These are phyloP conservation scores for Penicillium rolfsii DNA, from an alignment of 2,329 filamentous ascomycete genomes.

Conservation along the genomic window DNA sequence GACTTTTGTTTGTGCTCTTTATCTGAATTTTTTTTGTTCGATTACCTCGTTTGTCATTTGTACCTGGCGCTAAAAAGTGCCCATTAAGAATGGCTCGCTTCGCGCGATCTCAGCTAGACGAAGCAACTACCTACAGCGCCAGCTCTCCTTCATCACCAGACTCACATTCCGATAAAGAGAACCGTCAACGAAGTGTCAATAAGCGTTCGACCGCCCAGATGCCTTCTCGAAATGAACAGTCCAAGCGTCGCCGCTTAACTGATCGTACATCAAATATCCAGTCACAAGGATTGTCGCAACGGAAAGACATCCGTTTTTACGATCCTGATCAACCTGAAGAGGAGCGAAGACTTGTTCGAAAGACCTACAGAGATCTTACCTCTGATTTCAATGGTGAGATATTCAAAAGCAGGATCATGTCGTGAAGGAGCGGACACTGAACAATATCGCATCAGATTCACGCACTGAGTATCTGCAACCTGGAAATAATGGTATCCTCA, in stretches of 20 bases:
- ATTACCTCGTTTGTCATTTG: slow-evolving; percentile 13
- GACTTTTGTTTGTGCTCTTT: slow-evolving; percentile 8
- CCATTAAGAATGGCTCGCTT: slow-evolving; percentile 36
- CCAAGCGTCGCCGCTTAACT: slow-evolving; percentile 52
- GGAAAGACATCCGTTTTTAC: slow-evolving; percentile 60
- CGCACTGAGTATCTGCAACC: slow-evolving; percentile 70
- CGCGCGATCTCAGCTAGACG: slow-evolving; percentile 21
- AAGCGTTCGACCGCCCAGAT: slow-evolving; percentile 35
- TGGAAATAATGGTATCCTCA: slow-evolving; percentile 66
- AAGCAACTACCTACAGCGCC: slow-evolving; percentile 14
- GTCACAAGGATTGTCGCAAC: slow-evolving; percentile 34
- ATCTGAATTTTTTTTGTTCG: slow-evolving; percentile 10
- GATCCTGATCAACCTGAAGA: slow-evolving; percentile 81
- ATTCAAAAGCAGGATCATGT: not conserved
- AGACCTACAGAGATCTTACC: slow-evolving; percentile 69
- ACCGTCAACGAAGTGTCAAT: slow-evolving; percentile 46
- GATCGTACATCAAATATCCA: slow-evolving; percentile 38
- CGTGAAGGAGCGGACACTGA: not conserved
- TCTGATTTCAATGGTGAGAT: slow-evolving; percentile 62
- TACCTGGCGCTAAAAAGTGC: slow-evolving; percentile 20
- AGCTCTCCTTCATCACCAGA: slow-evolving; percentile 38
- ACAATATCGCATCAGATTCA: slow-evolving; percentile 57
- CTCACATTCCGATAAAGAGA: slow-evolving; percentile 56
- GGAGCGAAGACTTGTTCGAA: slow-evolving; percentile 71
- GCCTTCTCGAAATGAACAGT: slow-evolving; percentile 25